Conservation (phyloP, 345 rosid genomes). For the Aethionema arabicum region DNA sequence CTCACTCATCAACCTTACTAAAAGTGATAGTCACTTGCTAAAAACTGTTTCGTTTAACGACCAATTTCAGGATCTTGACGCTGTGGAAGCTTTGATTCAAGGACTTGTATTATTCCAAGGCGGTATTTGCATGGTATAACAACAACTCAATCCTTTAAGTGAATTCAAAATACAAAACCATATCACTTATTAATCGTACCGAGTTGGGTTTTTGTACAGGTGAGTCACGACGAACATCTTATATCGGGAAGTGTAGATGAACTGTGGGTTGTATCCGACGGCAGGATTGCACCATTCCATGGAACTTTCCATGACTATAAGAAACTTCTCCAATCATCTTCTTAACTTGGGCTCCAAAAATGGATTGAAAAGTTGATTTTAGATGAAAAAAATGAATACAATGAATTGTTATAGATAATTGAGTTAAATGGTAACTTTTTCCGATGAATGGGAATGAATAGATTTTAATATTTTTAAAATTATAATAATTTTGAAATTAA, state of each 20-base stretch:
- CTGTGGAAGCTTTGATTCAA: slow-evolving; percentile 97
- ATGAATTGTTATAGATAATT: too few species aligned
- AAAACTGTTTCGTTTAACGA: not conserved
- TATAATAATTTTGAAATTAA: too few species aligned
- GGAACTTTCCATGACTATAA: slow-evolving; percentile 94
- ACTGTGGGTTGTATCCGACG: slow-evolving; percentile 86
- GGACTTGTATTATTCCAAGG: slow-evolving; percentile 97
- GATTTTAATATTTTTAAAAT: too few species aligned
- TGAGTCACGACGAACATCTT: slow-evolving; percentile 95
- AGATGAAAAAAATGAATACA: too few species aligned
- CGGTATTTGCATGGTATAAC: slow-evolving; percentile 85
- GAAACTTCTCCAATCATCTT: slow-evolving; percentile 72
- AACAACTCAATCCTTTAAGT: slow-evolving; percentile 6
- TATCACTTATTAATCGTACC: not conserved
- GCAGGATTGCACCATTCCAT: slow-evolving; percentile 68
- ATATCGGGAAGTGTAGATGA: slow-evolving; percentile 98
- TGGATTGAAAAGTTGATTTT: too few species aligned
- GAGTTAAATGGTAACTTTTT: too few species aligned
- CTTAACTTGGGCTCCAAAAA: not conserved
- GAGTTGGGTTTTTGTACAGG: slow-evolving; percentile 45
- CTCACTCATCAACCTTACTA: slow-evolving; percentile 5
- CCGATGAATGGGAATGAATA: too few species aligned
- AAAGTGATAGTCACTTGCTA: not conserved
- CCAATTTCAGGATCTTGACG: slow-evolving; percentile 78
- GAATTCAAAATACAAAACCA: not conserved